These are phyloP conservation scores for Irpex sp. DNA, from an alignment of 1,284 basidiomycete genomes.

Conservation along the genomic window DNA sequence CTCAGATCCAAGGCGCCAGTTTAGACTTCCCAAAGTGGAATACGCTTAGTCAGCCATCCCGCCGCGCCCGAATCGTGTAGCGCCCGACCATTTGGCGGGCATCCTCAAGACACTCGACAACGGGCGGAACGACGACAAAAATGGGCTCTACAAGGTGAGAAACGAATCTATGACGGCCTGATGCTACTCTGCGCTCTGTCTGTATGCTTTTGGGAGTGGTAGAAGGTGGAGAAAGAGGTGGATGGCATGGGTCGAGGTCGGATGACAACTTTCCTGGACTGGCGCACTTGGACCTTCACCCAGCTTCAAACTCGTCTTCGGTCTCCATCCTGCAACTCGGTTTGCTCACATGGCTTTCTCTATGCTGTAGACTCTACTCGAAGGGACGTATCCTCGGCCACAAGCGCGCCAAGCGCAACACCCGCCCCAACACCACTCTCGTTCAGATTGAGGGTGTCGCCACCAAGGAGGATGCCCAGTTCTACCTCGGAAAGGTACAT, in stretches of 20 bases:
- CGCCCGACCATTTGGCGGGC: conserved; percentile 5
- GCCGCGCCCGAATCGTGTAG: conserved; percentile 1
- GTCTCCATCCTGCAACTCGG: background rate
- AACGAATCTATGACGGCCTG: conserved; percentile 12
- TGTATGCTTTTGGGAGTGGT: conserved; percentile 13
- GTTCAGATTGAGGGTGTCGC: conserved; percentile 97
- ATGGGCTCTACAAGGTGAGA: conserved; percentile 77
- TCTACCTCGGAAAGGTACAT: conserved; percentile 97
- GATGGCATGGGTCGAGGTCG: conserved; percentile 27
- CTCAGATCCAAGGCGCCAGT: too few relatives aligned
- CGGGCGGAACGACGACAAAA: conserved; percentile 33
- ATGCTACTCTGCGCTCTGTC: conserved; percentile 11
- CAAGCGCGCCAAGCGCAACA: conserved; percentile 98
- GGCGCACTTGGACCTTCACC: background rate
- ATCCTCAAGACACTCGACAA: conserved; percentile 27
- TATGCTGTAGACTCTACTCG: conserved; percentile 74
- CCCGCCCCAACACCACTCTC: conserved; percentile 91
- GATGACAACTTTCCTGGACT: conserved; percentile 29
- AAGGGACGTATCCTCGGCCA: conserved; percentile 97
- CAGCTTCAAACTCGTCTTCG: background rate
- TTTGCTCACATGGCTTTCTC: background rate
- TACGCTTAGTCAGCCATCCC: conserved; percentile 3
- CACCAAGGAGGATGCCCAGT: conserved; percentile 91
- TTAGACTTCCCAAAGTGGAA: background rate
- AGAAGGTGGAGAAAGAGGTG: conserved; percentile 25